These are phyloP conservation scores for Candida nanaspora DNA, from an alignment of 805 yeast genomes.

Conservation along the genomic window DNA sequence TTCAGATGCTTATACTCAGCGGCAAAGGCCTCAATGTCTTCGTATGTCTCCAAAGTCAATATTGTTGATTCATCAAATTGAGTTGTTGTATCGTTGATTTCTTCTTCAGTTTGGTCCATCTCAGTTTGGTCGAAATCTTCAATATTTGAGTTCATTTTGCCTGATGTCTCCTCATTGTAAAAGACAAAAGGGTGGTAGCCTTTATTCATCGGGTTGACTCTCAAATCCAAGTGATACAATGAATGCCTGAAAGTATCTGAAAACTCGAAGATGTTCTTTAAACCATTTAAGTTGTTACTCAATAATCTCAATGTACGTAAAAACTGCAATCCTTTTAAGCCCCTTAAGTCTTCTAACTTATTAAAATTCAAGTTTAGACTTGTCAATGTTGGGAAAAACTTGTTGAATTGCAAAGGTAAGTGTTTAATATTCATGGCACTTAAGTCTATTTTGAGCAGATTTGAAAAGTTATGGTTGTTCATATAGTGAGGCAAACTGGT, in stretches of 20 bases:
- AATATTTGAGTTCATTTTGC: slow-evolving; percentile 10
- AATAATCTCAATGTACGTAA: slow-evolving; percentile 35
- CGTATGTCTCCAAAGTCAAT: slow-evolving; percentile 37
- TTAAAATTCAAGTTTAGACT: slow-evolving; percentile 47
- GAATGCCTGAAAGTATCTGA: slow-evolving; percentile 23
- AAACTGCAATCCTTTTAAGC: slow-evolving; percentile 27
- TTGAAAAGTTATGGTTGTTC: slow-evolving; percentile 14
- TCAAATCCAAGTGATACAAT: slow-evolving; percentile 35
- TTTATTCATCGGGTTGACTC: slow-evolving; percentile 42
- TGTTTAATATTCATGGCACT: slow-evolving; percentile 37
- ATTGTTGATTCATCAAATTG: slow-evolving; percentile 21
- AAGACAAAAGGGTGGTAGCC: slow-evolving; percentile 48
- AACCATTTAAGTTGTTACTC: slow-evolving; percentile 35
- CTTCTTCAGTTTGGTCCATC: neutral
- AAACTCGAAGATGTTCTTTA: slow-evolving; percentile 26
- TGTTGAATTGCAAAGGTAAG: slow-evolving; percentile 31
- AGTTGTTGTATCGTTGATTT: slow-evolving; percentile 4
- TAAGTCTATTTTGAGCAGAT: slow-evolving; percentile 33
- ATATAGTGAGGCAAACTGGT: slow-evolving; percentile 1
- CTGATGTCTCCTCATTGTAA: slow-evolving; percentile 40
- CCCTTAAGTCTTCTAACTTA: slow-evolving; percentile 26
- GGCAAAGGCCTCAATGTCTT: slow-evolving; percentile 46
- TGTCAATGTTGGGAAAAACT: slow-evolving; percentile 37
- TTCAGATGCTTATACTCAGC: slow-evolving; percentile 37
- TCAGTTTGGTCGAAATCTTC: neutral